phyloP scores from a whole-genome alignment of 1,284 basidiomycete genomes.

The Puccinia sorghi region DNA sequence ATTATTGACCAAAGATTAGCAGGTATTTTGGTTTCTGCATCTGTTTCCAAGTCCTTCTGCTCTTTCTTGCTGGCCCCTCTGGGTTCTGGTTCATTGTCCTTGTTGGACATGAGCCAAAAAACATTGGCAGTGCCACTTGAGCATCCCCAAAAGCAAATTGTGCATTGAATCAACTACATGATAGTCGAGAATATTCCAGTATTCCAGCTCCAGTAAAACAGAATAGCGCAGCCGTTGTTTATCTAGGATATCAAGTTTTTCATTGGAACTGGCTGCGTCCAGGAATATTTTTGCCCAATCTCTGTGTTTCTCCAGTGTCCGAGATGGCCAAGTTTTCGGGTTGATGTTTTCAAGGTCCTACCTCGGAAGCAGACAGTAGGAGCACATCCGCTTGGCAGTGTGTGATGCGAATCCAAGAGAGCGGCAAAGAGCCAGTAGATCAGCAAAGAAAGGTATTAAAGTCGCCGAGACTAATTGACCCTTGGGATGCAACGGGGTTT shows the following conservation, averaged over 20 bases:
- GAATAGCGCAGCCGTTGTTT: slow-evolving; percentile 27
- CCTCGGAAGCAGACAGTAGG: slow-evolving; percentile 36
- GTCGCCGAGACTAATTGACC: neutral
- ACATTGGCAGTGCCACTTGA: neutral
- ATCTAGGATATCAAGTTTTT: neutral
- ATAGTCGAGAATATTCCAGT: slow-evolving; percentile 27
- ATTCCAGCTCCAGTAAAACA: slow-evolving; percentile 2
- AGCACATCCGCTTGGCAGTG: slow-evolving; percentile 46
- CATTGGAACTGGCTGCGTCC: neutral
- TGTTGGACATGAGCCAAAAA: slow-evolving; percentile 1
- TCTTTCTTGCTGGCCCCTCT: neutral
- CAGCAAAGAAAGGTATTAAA: slow-evolving; percentile 48
- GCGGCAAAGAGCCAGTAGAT: slow-evolving; percentile 48
- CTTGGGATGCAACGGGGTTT: neutral
- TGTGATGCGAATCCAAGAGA: slow-evolving; percentile 42
- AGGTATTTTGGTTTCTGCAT: neutral
- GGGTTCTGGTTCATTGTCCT: neutral
- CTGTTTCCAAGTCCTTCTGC: neutral
- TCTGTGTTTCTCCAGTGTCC: neutral
- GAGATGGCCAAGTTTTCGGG: neutral
- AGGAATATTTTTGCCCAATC: slow-evolving; percentile 7
- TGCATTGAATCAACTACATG: slow-evolving; percentile 39
- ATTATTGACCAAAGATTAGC: neutral
- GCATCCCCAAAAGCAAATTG: slow-evolving; percentile 22
- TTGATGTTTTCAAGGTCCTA: slow-evolving; percentile 13